Conservation (phyloP, 148 eudicot genomes). For the Cornus florida region DNA sequence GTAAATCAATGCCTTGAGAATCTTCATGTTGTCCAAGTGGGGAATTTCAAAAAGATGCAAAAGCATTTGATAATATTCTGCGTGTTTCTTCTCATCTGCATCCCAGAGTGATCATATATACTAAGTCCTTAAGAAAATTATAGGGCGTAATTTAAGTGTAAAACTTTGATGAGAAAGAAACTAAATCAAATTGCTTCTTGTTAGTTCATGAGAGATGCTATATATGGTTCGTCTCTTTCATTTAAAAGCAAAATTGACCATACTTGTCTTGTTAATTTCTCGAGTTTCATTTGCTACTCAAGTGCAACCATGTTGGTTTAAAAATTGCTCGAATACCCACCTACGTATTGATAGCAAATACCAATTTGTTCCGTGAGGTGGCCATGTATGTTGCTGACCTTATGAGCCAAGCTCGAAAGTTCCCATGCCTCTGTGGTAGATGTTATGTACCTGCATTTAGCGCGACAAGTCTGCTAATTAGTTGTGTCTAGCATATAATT, state of each 20-base stretch:
- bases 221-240: not conserved
- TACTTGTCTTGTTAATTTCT: not conserved
- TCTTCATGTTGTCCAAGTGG: constrained; percentile 68
- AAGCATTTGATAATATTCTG: constrained; percentile 58
- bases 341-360: constrained; percentile 71
- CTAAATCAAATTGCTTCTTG: not conserved
- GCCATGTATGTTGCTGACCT: constrained; percentile 66
- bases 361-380: constrained; percentile 67
- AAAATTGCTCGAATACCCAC: constrained; percentile 29
- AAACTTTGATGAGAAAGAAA: not conserved
- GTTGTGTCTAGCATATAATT: not conserved
- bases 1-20: constrained; percentile 63
- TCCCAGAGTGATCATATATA: not conserved
- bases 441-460: constrained; percentile 41
- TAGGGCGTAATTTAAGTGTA: not conserved
- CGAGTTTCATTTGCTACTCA: not conserved
- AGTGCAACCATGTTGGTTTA: not conserved
- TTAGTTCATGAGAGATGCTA: not conserved
- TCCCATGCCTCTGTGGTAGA: constrained; percentile 96
- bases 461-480: not conserved
- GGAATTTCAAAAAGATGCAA: constrained; percentile 58
- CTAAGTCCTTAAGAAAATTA: too few species aligned
- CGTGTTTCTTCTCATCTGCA: constrained; percentile 83
- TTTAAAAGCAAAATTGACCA: not conserved
- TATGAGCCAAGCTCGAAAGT: constrained; percentile 81